Evolutionary conservation across 2,329 filamentous ascomycete genomes (phyloP), one percentile per base, ranked within the genome.

Genomic region (Aspergillus candidus): DNA sequence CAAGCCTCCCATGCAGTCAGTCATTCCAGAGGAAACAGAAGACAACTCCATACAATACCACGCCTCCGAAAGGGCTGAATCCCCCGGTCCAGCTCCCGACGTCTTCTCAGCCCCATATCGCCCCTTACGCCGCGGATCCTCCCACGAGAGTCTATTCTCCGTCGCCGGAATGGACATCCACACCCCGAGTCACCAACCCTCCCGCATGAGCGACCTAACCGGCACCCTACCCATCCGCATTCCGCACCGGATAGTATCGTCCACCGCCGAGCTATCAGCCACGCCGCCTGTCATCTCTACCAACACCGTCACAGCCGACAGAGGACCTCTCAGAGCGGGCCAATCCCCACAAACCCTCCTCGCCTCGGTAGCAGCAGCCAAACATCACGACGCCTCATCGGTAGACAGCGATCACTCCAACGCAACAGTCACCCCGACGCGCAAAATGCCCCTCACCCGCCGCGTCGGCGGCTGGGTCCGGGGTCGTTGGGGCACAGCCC

Each of bases 141-240:
- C 90, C 1, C 88, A 94, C 55, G 90, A 96, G 62, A 94, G 88
- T 13, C 83, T 96, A 49, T 78, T 96, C 54, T 96, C 90, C 0
- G 77, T 95, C 2, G 80, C 83, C 0, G 89, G 88, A 2, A 83
- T 95, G 63, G 91, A 96, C 60, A 94, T 95, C 39, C 89, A 94
- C 62, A 89, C 86, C 0, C 74, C 94, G 4, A 83, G 84, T 56
- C 76, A 77, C 1, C 79, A 86, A 4, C 87, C 88, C 0, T 87
- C 85, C 30, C 87, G 94, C 57, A 76, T 93, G 46, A 79, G 83
- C 13, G 71, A 15, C 59, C 80, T 49, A 62, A 75, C 40, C 71
- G 73, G 29, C 68, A 22, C 44, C 73, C 61, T 42, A 3, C 50
- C 53, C 6, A 49, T 59, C 31, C 61, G 69, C 35, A 66, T 71